Evolutionary conservation across 306 rosid genomes (phyloP).

Genomic region (Corylus avellana): DNA sequence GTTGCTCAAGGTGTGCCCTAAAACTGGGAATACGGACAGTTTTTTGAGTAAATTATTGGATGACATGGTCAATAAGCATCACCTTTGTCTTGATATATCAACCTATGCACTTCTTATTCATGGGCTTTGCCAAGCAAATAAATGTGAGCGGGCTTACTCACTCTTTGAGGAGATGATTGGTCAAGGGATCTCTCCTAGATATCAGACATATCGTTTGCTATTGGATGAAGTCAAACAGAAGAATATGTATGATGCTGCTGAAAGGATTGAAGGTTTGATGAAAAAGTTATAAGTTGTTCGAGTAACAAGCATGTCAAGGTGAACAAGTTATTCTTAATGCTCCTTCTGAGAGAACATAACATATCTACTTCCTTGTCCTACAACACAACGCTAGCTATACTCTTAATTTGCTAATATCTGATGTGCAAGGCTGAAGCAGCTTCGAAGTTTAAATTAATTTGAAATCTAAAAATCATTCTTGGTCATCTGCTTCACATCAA

Average conservation of each 20-base stretch:
- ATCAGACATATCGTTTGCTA: constrained; percentile 67
- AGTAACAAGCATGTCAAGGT: neutral
- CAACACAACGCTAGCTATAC: neutral
- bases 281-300: constrained; percentile 42
- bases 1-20: constrained; percentile 75
- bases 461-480: neutral
- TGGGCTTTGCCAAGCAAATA: constrained; percentile 69
- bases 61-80: constrained; percentile 66
- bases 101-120: constrained; percentile 77
- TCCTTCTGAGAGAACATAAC: neutral
- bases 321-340: neutral
- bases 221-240: constrained; percentile 63
- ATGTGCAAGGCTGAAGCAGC: neutral
- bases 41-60: constrained; percentile 51
- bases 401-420: neutral
- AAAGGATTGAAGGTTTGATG: constrained; percentile 66
- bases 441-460: neutral
- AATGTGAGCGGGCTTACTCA: constrained; percentile 62
- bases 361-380: neutral
- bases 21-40: constrained; percentile 43
- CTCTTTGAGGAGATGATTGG: constrained; percentile 76
- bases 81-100: constrained; percentile 75
- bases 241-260: constrained; percentile 65
- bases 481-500: neutral
- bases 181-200: constrained; percentile 66